Conservation (phyloP, 148 eudicot genomes). For the Hydrangea macrophylla region DNA sequence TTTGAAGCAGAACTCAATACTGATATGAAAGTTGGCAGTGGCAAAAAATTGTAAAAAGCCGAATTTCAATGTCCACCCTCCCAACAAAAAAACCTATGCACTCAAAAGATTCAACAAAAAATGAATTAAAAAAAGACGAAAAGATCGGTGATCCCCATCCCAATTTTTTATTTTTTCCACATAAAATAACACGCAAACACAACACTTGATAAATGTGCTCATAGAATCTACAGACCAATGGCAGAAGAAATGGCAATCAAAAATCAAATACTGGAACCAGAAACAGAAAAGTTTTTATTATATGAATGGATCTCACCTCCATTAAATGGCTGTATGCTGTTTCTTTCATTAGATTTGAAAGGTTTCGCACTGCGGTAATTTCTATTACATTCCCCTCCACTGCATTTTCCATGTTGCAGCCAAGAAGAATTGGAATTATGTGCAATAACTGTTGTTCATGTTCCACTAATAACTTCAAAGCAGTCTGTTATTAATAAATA, state of each 20-base stretch:
- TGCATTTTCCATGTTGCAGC: slow-evolving; percentile 38
- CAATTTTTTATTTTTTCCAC: too few species aligned
- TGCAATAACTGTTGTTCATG: slow-evolving; percentile 45
- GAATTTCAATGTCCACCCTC: too few species aligned
- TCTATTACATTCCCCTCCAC: slow-evolving; percentile 34
- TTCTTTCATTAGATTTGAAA: slow-evolving; percentile 54
- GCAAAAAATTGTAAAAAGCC: too few species aligned
- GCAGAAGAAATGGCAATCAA: neutral
- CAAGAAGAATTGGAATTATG: slow-evolving; percentile 56
- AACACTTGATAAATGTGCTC: too few species aligned
- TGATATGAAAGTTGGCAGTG: too few species aligned
- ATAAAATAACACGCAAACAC: too few species aligned
- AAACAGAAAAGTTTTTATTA: too few species aligned
- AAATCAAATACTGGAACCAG: neutral
- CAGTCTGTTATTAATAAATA: slow-evolving; percentile 48
- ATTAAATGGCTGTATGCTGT: slow-evolving; percentile 72
- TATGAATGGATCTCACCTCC: slow-evolving; percentile 54
- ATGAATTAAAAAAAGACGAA: too few species aligned
- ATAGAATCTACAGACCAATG: neutral
- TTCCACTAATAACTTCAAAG: slow-evolving; percentile 55
- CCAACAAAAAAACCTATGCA: too few species aligned
- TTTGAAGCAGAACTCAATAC: too few species aligned
- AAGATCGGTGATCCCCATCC: too few species aligned
- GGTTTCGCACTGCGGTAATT: slow-evolving; percentile 29
- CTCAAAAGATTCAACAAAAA: too few species aligned